Evolutionary conservation across 192 early-diverging fungal species (phyloP).

Genomic region (Phycomyces blakesleeanus): DNA sequence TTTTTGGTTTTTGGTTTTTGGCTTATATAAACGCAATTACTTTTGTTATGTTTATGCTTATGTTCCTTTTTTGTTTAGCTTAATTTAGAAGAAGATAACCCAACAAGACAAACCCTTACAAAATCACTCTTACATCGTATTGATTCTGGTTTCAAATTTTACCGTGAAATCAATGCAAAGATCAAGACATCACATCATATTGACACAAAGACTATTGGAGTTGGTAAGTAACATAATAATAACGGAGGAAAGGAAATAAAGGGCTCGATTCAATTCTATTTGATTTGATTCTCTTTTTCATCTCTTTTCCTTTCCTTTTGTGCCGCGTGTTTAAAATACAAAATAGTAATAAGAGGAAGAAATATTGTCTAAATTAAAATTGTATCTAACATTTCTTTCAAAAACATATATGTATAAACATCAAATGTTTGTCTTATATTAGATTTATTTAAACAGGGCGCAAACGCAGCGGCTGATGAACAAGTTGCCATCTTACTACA

Average conservation of each 20-base stretch:
- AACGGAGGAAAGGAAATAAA: not conserved
- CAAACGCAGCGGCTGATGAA: slow-evolving; percentile 9
- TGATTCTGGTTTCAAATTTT: slow-evolving; percentile 51
- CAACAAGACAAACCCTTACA: slow-evolving; percentile 27
- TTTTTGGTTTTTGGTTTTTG: too few relatives aligned
- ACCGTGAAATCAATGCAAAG: slow-evolving; percentile 44
- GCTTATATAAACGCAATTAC: not conserved
- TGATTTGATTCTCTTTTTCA: too few relatives aligned
- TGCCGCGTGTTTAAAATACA: too few relatives aligned
- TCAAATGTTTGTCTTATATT: too few relatives aligned
- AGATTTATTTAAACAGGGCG: slow-evolving; percentile 23
- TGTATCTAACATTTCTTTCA: too few relatives aligned
- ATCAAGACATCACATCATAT: slow-evolving; percentile 45
- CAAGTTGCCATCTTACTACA: slow-evolving; percentile 35
- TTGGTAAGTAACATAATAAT: slow-evolving; percentile 30
- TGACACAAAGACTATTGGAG: slow-evolving; percentile 45
- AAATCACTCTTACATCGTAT: slow-evolving; percentile 40
- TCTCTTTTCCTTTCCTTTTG: too few relatives aligned
- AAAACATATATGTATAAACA: too few relatives aligned
- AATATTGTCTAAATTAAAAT: too few relatives aligned
- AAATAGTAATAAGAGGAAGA: too few relatives aligned
- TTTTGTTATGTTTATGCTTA: not conserved
- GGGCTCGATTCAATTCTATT: too few relatives aligned
- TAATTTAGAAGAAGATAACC: not conserved
- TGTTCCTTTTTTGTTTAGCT: too few relatives aligned